These are phyloP conservation scores for Astrocystis sublimbata DNA, from an alignment of 495 filamentous ascomycete species.

Conservation along the genomic window DNA sequence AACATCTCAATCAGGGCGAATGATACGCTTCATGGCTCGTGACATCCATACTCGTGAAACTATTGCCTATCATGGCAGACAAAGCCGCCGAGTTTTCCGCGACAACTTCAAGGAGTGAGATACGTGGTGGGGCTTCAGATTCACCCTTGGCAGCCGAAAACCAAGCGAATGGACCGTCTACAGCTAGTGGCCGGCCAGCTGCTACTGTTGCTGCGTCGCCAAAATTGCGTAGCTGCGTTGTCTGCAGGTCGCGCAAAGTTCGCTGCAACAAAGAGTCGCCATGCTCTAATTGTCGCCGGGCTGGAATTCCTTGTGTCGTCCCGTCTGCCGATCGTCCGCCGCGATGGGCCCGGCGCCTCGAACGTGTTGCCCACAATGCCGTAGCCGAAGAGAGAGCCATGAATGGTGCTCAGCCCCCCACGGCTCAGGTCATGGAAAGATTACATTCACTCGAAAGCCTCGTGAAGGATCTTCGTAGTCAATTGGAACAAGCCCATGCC, in stretches of 20 bases:
- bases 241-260: conserved; percentile 61
- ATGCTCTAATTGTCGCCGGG: conserved; percentile 60
- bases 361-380: conserved; percentile 30
- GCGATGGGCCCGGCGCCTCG: conserved; percentile 54
- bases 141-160: conserved; percentile 4
- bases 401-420: conserved; percentile 22
- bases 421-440: conserved; percentile 51
- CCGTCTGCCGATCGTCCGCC: conserved; percentile 49
- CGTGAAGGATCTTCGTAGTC: conserved; percentile 56
- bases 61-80: background rate
- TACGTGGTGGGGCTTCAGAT: background rate
- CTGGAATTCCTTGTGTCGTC: conserved; percentile 56
- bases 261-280: conserved; percentile 61
- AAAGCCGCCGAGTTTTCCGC: background rate
- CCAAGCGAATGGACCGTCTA: background rate
- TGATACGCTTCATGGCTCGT: background rate
- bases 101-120: background rate
- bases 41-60: background rate
- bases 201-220: conserved; percentile 13
- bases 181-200: background rate
- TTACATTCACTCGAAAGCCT: conserved; percentile 55
- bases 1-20: background rate
- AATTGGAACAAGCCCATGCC: conserved; percentile 46
- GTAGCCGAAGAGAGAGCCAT: conserved; percentile 13
- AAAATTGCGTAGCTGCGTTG: conserved; percentile 56